Percentiles rank a stretch among this genome's conserved stretches.
phyloP scores from a whole-genome alignment of 139 green algal species.

The Coelastrella sp. region DNA sequence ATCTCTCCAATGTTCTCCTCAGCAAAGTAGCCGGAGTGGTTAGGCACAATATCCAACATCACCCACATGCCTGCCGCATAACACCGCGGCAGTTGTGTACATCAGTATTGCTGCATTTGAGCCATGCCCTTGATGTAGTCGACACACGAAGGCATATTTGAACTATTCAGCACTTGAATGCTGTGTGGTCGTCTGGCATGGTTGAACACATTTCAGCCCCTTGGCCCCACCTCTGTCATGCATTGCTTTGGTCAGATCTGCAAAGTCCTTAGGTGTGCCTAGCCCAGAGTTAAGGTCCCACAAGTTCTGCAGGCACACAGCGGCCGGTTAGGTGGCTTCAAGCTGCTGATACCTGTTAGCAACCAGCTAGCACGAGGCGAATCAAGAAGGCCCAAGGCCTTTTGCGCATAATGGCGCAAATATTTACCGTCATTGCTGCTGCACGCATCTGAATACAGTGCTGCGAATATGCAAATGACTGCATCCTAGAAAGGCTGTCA shows the following conservation, averaged over 20 bases:
- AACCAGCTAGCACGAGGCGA: too few species aligned
- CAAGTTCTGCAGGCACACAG: slow-evolving; percentile 24
- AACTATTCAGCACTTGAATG: too few species aligned
- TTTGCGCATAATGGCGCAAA: not conserved
- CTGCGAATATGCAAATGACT: not conserved
- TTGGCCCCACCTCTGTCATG: slow-evolving; percentile 25
- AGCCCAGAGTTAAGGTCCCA: slow-evolving; percentile 44
- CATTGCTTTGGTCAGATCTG: slow-evolving; percentile 20
- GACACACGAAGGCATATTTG: too few species aligned
- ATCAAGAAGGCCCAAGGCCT: not conserved
- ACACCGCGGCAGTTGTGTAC: not conserved
- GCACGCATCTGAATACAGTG: not conserved
- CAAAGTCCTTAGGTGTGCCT: slow-evolving; percentile 34
- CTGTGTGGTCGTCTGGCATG: not conserved
- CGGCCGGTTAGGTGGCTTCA: not conserved
- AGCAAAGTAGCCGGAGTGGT: slow-evolving; percentile 57
- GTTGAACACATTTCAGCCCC: not conserved
- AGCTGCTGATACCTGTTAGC: not conserved
- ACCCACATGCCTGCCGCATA: slow-evolving; percentile 38
- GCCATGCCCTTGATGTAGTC: too few species aligned
- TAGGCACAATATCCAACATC: slow-evolving; percentile 59
- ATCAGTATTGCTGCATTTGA: too few species aligned
- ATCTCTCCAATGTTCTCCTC: slow-evolving; percentile 38
- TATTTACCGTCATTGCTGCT: too few species aligned
- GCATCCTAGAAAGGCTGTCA: not conserved